Evolutionary conservation across 768 basidiomycete species (phyloP).

Genomic region (Mycena capillaripes): DNA sequence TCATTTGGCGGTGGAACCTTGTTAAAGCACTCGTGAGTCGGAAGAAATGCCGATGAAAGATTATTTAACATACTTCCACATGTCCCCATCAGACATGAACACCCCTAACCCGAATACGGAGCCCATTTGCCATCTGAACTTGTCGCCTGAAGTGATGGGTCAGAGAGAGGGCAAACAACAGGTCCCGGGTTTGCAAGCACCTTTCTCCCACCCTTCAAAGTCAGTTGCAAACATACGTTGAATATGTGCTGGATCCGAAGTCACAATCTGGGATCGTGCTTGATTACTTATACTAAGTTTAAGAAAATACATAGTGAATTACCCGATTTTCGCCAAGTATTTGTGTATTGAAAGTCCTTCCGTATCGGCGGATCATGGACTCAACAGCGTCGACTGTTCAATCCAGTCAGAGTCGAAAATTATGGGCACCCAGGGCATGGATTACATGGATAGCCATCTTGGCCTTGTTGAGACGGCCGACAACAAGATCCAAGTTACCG

Average conservation of each 20-base stretch:
- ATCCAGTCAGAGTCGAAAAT: neutral
- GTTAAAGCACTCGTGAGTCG: neutral
- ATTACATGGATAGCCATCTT: slow-evolving; percentile 10
- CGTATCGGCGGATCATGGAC: slow-evolving; percentile 16
- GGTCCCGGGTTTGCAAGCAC: neutral
- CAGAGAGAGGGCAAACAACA: neutral
- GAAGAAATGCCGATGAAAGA: neutral
- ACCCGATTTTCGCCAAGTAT: slow-evolving; percentile 23
- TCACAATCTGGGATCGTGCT: neutral
- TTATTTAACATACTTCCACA: slow-evolving; percentile 9
- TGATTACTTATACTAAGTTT: no score
- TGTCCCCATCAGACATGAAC: neutral
- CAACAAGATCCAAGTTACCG: neutral
- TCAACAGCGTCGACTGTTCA: slow-evolving; percentile 19
- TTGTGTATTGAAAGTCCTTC: slow-evolving; percentile 10
- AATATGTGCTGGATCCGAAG: slow-evolving; percentile 17
- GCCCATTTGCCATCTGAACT: slow-evolving; percentile 7
- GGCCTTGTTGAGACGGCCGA: neutral
- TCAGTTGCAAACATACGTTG: slow-evolving; percentile 21
- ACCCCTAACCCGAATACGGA: slow-evolving; percentile 3
- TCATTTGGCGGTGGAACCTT: slow-evolving; percentile 24
- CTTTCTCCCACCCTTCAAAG: slow-evolving; percentile 30
- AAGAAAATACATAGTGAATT: neutral
- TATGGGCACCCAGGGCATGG: neutral
- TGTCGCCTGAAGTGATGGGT: neutral